phyloP scores from a whole-genome alignment of 352 stramenopile species.

The Pythium coloratum region DNA sequence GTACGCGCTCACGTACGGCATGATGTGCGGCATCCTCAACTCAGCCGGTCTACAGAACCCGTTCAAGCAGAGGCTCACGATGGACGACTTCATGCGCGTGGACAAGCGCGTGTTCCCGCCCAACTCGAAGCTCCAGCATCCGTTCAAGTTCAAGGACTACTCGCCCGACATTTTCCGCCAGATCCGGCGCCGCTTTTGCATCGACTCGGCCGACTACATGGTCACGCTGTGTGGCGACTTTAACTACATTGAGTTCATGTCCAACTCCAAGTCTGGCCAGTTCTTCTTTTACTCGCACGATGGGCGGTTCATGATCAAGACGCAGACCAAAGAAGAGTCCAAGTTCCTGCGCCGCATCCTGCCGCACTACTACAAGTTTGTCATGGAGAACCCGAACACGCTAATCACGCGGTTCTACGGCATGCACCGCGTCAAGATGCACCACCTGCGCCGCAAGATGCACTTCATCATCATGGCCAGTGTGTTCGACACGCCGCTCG shows the following conservation, averaged over 20 bases:
- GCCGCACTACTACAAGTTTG: constrained; percentile 98
- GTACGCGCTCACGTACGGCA: constrained; percentile 97
- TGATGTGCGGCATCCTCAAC: constrained; percentile 98
- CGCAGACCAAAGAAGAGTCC: constrained; percentile 97
- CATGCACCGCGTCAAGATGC: constrained; percentile 98
- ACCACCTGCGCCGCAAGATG: constrained; percentile 93
- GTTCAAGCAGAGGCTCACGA: constrained; percentile 80
- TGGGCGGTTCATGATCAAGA: constrained; percentile 98
- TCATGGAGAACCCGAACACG: constrained; percentile 96
- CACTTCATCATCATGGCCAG: constrained; percentile 97
- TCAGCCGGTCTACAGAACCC: constrained; percentile 87
- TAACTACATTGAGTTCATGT: constrained; percentile 99
- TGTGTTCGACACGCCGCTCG: constrained; percentile 94
- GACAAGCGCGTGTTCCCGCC: constrained; percentile 78
- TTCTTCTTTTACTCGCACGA: constrained; percentile 99
- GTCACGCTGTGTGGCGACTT: constrained; percentile 92
- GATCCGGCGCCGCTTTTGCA: constrained; percentile 71
- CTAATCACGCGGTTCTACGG: constrained; percentile 97
- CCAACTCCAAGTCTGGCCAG: constrained; percentile 97
- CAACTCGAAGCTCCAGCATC: constrained; percentile 71
- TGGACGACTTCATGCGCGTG: constrained; percentile 91
- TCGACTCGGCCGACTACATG: constrained; percentile 88
- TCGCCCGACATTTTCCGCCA: constrained; percentile 84
- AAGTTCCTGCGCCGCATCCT: constrained; percentile 98
- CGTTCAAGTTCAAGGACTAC: constrained; percentile 95